Evolutionary conservation across 441 rosid species (phyloP).

Genomic region (Corymbia calophylla): DNA sequence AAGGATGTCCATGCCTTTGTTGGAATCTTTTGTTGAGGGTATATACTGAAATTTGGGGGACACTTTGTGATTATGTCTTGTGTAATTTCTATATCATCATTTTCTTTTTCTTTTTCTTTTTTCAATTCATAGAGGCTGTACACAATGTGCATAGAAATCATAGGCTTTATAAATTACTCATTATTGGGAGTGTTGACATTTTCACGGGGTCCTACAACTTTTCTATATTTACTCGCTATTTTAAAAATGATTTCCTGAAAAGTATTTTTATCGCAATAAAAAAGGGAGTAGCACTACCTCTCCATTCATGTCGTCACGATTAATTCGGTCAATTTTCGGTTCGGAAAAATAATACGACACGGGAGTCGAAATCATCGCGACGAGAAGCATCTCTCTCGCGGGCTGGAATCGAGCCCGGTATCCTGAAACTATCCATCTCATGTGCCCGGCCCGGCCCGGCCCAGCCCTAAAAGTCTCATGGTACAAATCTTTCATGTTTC

Average conservation of each 20-base stretch:
- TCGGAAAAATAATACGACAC: neutral
- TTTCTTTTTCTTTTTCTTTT: too few species aligned
- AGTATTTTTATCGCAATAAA: neutral
- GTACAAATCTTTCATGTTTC: neutral
- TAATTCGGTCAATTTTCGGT: too few species aligned
- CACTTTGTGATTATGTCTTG: neutral
- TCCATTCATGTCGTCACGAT: neutral
- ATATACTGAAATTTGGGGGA: neutral
- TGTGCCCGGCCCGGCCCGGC: neutral
- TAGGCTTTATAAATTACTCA: neutral
- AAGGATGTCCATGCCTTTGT: too few species aligned
- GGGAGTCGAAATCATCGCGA: neutral
- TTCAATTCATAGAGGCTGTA: neutral
- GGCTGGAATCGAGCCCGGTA: neutral
- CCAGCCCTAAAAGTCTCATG: neutral
- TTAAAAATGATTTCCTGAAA: neutral
- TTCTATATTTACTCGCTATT: neutral
- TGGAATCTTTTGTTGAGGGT: neutral
- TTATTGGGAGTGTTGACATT: neutral
- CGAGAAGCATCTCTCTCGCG: neutral
- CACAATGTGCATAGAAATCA: neutral
- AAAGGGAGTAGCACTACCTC: neutral
- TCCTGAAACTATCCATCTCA: too few species aligned
- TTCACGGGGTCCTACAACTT: neutral
- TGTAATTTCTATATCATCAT: neutral